Base-by-base conservation (phyloP, 2,329 filamentous ascomycete species). In the Fusarium beomiforme region DNA sequence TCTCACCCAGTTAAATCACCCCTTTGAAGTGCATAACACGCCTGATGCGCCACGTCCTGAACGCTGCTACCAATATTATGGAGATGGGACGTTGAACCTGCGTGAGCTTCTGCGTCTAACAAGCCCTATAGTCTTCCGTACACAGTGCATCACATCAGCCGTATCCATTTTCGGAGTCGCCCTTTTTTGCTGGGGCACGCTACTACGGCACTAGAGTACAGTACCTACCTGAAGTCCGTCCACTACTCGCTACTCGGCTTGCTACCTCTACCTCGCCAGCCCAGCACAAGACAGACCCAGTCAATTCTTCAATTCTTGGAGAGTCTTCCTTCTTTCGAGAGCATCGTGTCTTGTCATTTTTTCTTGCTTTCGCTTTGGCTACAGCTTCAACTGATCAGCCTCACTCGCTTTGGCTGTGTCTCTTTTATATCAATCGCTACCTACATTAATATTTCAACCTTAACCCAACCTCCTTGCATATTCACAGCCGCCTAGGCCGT, bases 391-490 rank as follows among this genome's bases (percentile, higher is more conserved):
- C 59, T 37, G 66, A 71, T 68, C 82, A 81, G 81, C 84, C 84
- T 89, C 88, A 87, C 83, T 90, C 88, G 88, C 84, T 90, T 82
- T 85, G 85, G 85, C 84, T 83, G 82, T 78, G 82, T 82, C 77
- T 64, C 26, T 67, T 75, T 75, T 43, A 29, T 16, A 56, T 63
- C 80, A 67, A 74, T 84, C 82, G 78, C 81, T 85, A 67, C 31
- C 81, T 85, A 67, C 31, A 34, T 66, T 66, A 73, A 75, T 71
- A 65, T 43, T 65, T 51, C 55, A 54, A 59, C 65, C 42, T 69
- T 47, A 54, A 33, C 54, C 57, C 65, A 50, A 50, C 60, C 66
- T 58, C 67, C 56, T 49, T 70, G 44, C 56, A 58, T 34, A 64
- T 24, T 67, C 60, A 56, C 59, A 62, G 43, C 44, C 56, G 37